A percentile compares a stretch with the other conserved stretches of the same genome.
Evolutionary conservation across 2,329 filamentous ascomycete species (phyloP).

Genomic region (Davidsoniella neocaledoniae): DNA sequence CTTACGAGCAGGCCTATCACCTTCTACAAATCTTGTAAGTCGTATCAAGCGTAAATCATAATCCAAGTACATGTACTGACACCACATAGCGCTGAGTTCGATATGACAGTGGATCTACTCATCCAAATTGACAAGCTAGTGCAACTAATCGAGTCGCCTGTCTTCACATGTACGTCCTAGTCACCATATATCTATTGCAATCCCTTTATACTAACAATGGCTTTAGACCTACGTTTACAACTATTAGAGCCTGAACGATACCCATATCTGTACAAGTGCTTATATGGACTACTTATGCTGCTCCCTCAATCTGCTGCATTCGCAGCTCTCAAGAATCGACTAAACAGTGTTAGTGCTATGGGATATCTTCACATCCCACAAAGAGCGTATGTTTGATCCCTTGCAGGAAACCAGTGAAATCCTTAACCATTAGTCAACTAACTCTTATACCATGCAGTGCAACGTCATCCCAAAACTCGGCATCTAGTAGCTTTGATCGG

Average conservation of each 20-base stretch:
- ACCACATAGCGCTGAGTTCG: slow-evolving; percentile 60
- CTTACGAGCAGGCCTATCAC: slow-evolving; percentile 95
- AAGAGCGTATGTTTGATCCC: slow-evolving; percentile 45
- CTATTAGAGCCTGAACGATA: slow-evolving; percentile 89
- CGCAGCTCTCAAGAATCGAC: slow-evolving; percentile 83
- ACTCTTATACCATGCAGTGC: slow-evolving; percentile 12
- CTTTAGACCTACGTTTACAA: slow-evolving; percentile 73
- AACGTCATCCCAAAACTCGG: slow-evolving; percentile 32
- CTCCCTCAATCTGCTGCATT: slow-evolving; percentile 97
- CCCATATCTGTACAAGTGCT: slow-evolving; percentile 90
- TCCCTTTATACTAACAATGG: not conserved
- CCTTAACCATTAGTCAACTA: not conserved
- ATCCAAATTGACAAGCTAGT: slow-evolving; percentile 99
- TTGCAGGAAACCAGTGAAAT: not conserved
- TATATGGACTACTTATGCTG: slow-evolving; percentile 94
- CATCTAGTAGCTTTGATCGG: slow-evolving; percentile 52
- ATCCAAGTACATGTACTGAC: not conserved
- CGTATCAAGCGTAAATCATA: not conserved
- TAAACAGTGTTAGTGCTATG: slow-evolving; percentile 95
- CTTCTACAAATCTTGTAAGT: slow-evolving; percentile 83
- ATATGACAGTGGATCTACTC: slow-evolving; percentile 97
- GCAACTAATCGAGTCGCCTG: slow-evolving; percentile 87
- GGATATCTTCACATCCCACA: slow-evolving; percentile 77
- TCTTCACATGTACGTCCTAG: slow-evolving; percentile 68
- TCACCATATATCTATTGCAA: not conserved